A percentile compares a stretch with the other conserved stretches of the same genome.
Conservation (phyloP, 805 yeast species). For the Yarrowia sp. region DNA sequence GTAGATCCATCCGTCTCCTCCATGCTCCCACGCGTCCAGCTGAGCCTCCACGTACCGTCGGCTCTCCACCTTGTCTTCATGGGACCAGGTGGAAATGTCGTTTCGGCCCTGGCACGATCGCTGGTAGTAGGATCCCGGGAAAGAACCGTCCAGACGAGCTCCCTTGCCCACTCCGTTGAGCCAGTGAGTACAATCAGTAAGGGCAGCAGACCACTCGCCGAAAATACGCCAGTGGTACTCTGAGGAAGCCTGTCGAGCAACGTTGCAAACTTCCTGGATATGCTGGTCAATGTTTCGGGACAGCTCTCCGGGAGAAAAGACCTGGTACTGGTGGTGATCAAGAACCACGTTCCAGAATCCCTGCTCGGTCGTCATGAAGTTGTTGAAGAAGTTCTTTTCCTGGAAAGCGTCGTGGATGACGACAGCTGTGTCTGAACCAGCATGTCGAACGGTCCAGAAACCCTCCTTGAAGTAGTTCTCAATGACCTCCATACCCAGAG, state of each 20-base stretch:
- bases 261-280: conserved; percentile 52
- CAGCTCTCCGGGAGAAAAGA: conserved; percentile 65
- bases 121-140: conserved; percentile 44
- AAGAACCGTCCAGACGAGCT: conserved; percentile 70
- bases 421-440: conserved; percentile 51
- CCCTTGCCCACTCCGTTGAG: conserved; percentile 83
- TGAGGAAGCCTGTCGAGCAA: conserved; percentile 45
- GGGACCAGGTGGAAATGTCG: conserved; percentile 57
- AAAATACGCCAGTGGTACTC: conserved; percentile 72
- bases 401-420: conserved; percentile 83
- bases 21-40: conserved; percentile 73
- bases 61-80: conserved; percentile 52
- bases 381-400: conserved; percentile 60
- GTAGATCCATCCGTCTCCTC: conserved; percentile 79
- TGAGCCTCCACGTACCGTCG: conserved; percentile 85
- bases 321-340: conserved; percentile 92
- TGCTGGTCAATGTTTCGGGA: conserved; percentile 60
- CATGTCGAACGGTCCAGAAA: conserved; percentile 59
- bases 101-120: conserved; percentile 62
- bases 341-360: conserved; percentile 64
- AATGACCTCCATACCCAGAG: conserved; percentile 56
- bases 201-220: conserved; percentile 91
- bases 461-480: conserved; percentile 61
- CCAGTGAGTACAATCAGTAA: conserved; percentile 89
- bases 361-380: conserved; percentile 43